Evolutionary conservation across 2,329 filamentous ascomycete genomes (phyloP), one percentile per base, ranked within the genome.

Genomic region (Macroventuria anomochaeta): DNA sequence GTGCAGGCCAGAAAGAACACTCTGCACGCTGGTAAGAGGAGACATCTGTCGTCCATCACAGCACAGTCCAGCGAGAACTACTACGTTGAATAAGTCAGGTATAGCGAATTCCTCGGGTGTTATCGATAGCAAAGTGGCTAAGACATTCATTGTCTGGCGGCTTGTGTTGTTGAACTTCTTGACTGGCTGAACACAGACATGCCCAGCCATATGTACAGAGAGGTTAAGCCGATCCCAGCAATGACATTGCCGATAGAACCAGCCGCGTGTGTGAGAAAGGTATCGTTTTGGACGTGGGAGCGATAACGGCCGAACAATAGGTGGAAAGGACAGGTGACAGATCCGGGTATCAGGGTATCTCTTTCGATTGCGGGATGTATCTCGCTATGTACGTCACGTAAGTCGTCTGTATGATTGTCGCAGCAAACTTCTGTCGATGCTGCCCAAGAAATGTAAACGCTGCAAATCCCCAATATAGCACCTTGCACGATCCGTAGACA

Each of bases 371-470:
- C 39, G 51, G 44, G 21, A 49, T 40, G 28, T 46, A 46, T 54
- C 33, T 54, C 51, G 46, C 51, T 49, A 46, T 49, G 36, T 54
- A 40, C 51, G 51, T 49, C 39, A 42, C 29, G 26, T 48, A 10
- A 25, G 29, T 49, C 46, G 46, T 46, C 25, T 21, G 39, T 40
- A 20, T 54, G 43, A n/a, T 54, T 44, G 51, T 49, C 20, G 46
- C 44, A 54, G 51, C 51, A 54, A 46, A 18, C 17, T 20, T 21
- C 39, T 39, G 31, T 46, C 23, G 46, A 49, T 49, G 51, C 44
- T 49, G 51, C 44, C 38, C 46, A 50, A 42, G 46, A 55, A 55
- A 50, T 41, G 46, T 47, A 48, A 52, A 56, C 42, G 47, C 47
- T 56, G 41, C 42, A 56, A 47, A 42, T 29, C 33, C 42, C 42